phyloP scores from a whole-genome alignment of 306 rosid genomes.

The Comarum palustre region DNA sequence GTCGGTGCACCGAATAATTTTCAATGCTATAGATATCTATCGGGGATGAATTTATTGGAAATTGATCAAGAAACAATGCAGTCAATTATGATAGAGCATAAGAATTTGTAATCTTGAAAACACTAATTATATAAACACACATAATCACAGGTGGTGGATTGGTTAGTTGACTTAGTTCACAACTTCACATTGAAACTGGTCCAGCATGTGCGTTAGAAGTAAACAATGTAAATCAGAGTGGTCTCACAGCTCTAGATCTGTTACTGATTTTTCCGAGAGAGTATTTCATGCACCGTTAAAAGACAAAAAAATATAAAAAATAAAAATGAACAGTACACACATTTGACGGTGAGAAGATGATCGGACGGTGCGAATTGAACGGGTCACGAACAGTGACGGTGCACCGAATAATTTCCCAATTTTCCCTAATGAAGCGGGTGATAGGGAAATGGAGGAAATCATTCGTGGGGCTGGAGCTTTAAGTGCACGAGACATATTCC shows the following conservation, averaged over 20 bases:
- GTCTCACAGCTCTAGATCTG: slow-evolving; percentile 28
- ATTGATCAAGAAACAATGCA: neutral
- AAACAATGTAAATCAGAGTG: slow-evolving; percentile 15
- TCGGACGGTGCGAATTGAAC: too few species aligned
- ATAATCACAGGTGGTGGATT: slow-evolving; percentile 25
- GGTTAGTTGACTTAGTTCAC: too few species aligned
- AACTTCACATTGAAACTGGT: neutral
- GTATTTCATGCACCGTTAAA: too few species aligned
- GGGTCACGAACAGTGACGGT: too few species aligned
- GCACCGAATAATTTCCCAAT: too few species aligned
- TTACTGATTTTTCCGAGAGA: too few species aligned
- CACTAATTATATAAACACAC: neutral
- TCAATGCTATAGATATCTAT: neutral
- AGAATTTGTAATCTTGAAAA: neutral
- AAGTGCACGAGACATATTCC: neutral
- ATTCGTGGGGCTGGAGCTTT: slow-evolving; percentile 20
- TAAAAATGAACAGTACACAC: too few species aligned
- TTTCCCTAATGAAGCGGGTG: slow-evolving; percentile 34
- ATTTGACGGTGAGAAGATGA: too few species aligned
- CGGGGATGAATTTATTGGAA: neutral
- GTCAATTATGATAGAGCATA: too few species aligned
- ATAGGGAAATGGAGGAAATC: slow-evolving; percentile 26
- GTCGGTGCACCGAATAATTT: too few species aligned
- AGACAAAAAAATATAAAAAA: too few species aligned
- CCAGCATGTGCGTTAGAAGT: neutral